phyloP scores from a whole-genome alignment of 2,329 filamentous ascomycete species.

The Diaporthe aspalathi region DNA sequence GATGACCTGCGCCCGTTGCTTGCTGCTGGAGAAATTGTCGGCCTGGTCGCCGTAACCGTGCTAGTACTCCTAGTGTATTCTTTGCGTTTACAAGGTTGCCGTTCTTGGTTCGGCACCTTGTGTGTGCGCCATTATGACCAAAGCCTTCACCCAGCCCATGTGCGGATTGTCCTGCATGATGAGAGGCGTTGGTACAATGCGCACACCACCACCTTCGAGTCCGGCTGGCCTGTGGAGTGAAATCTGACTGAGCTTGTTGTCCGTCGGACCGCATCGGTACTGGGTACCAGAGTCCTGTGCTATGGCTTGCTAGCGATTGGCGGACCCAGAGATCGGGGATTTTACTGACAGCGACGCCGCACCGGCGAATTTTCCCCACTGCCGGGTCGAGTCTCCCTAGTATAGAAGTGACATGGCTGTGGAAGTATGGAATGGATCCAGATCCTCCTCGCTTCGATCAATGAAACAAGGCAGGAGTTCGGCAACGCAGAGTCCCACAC shows the following conservation, averaged over 20 bases:
- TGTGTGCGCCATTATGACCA: conserved; percentile 16
- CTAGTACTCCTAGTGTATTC: conserved; percentile 19
- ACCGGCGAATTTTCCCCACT: conserved; percentile 37
- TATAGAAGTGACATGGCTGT: conserved; percentile 34
- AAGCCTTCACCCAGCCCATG: background rate
- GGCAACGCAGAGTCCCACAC: conserved; percentile 30
- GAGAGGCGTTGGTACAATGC: background rate
- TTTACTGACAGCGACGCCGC: conserved; percentile 37
- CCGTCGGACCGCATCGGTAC: conserved; percentile 14
- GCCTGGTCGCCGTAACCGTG: conserved; percentile 29
- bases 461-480: conserved; percentile 35
- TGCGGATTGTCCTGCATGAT: background rate
- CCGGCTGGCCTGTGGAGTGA: conserved; percentile 9
- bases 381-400: conserved; percentile 34
- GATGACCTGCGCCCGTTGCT: conserved; percentile 28
- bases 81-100: conserved; percentile 15
- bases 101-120: conserved; percentile 22
- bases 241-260: conserved; percentile 15
- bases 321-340: conserved; percentile 37
- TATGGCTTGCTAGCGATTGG: conserved; percentile 38
- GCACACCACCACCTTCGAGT: background rate
- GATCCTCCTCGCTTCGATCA: conserved; percentile 36
- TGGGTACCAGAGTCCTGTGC: conserved; percentile 22
- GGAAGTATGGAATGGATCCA: conserved; percentile 38
- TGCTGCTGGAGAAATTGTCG: conserved; percentile 29